These are phyloP conservation scores for Gloeopeniophorella convolvens DNA, from an alignment of 768 basidiomycete species.

Conservation along the genomic window DNA sequence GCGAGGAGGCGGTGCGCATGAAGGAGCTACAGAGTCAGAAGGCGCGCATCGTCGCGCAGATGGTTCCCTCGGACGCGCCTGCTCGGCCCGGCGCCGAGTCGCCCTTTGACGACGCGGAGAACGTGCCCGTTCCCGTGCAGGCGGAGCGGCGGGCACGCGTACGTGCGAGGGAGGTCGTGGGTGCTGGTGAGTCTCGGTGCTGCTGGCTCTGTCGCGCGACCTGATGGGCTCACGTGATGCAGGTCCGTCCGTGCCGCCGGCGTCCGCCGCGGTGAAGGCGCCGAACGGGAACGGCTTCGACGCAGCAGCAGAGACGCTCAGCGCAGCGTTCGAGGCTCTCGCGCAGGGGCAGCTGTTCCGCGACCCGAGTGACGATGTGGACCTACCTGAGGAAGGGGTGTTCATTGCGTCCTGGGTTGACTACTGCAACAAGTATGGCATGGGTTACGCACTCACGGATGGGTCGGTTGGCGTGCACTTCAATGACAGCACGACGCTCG, in stretches of 20 bases:
- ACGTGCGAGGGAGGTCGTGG: slow-evolving; percentile 4
- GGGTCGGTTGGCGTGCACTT: slow-evolving; percentile 94
- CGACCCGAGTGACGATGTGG: slow-evolving; percentile 49
- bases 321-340: slow-evolving; percentile 63
- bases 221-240: too few relatives aligned
- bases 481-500: slow-evolving; percentile 87
- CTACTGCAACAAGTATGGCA: slow-evolving; percentile 99
- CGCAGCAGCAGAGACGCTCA: slow-evolving; percentile 46
- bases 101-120: slow-evolving; percentile 29
- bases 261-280: too few relatives aligned
- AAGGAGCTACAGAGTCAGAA: slow-evolving; percentile 89
- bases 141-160: slow-evolving; percentile 6
- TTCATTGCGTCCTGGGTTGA: slow-evolving; percentile 99
- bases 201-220: too few relatives aligned
- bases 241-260: slow-evolving; percentile 7
- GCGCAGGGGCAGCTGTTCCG: slow-evolving; percentile 58
- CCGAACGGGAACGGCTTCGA: slow-evolving; percentile 56
- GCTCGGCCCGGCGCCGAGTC: slow-evolving; percentile 22
- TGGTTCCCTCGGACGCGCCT: slow-evolving; percentile 58
- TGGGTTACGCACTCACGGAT: slow-evolving; percentile 96
- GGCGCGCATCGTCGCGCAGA: slow-evolving; percentile 89
- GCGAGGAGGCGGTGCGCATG: slow-evolving; percentile 38
- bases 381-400: slow-evolving; percentile 60
- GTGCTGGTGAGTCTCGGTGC: background rate
- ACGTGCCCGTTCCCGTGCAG: slow-evolving; percentile 26